Evolutionary conservation across 2,329 filamentous ascomycete species (phyloP), one percentile per base, ranked within the genome.

Genomic region (Sporothrix brunneoviolacea): DNA sequence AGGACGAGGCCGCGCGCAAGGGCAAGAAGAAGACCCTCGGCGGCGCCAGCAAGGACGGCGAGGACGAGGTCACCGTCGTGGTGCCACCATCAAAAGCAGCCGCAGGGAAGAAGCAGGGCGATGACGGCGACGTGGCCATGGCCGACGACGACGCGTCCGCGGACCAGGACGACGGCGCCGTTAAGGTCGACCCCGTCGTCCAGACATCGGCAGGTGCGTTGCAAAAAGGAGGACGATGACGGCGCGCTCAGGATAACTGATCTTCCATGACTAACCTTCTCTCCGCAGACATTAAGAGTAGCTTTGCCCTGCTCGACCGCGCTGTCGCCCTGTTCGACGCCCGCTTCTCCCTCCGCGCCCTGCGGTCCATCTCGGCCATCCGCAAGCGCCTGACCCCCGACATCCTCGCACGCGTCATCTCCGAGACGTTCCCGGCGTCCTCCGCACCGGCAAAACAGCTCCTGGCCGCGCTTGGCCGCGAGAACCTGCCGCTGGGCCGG

Each of bases 331-430:
- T 94, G 61, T 98, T 97, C 68, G 93, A 98, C 71, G 83, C 91
- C 53, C 84, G 93, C 74, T 98, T 96, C 72, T 89, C 91, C 51
- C 85, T 98, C 57, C 83, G 93, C 65, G 93, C 93, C 55, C 80
- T 98, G 57, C 86, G 93, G 62, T 95, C 91, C 61, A 95, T 97
- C 72, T 95, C 93, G 36, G 91, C 90, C 50, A 84, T 97, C 67
- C 89, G 93, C 67, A 97, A 97, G 77, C 83, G 88, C 59, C 78
- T 95, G 59, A 88, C 84, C 13, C 80, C 87, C 52, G 87, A 91
- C 60, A 83, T 95, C 59, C 76, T 96, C 59, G 80, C 84, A 45
- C 83, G 88, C 68, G 85, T 86, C 62, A 86, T 95, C 63, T 81
- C 82, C 60, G 84, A 94, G 61, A 90, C 86, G 37, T 95, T 90